phyloP scores from a whole-genome alignment of 345 rosid genomes.

The Gynandropsis gynandra region DNA sequence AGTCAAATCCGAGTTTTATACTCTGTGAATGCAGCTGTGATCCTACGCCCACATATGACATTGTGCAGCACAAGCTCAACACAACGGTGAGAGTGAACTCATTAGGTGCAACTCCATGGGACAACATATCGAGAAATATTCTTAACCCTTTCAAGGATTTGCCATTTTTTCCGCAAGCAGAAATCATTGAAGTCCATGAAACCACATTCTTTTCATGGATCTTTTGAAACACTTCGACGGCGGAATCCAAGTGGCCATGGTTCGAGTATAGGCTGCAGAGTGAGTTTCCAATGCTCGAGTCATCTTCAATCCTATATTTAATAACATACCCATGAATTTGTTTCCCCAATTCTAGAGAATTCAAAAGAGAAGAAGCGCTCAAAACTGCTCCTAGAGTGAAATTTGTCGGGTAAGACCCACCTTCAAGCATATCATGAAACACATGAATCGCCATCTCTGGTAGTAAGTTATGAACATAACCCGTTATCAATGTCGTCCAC shows the following conservation, averaged over 20 bases:
- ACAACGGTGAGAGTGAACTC: constrained; percentile 47
- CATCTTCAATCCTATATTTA: constrained; percentile 36
- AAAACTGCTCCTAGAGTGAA: constrained; percentile 38
- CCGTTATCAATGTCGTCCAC: constrained; percentile 46
- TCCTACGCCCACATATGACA: constrained; percentile 30
- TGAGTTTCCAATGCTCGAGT: constrained; percentile 50
- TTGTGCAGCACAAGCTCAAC: constrained; percentile 38
- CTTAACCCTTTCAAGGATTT: constrained; percentile 31
- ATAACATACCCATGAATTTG: constrained; percentile 47
- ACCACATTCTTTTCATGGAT: constrained; percentile 41
- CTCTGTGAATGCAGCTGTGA: constrained; percentile 38
- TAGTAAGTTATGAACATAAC: constrained; percentile 40
- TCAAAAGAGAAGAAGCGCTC: constrained; percentile 39
- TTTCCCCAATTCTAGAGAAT: constrained; percentile 32
- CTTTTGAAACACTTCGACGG: constrained; percentile 33
- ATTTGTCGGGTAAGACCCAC: constrained; percentile 40
- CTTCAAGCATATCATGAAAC: constrained; percentile 38
- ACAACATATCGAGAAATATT: constrained; percentile 40
- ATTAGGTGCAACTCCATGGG: constrained; percentile 38
- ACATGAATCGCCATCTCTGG: constrained; percentile 34
- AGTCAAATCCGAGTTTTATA: constrained; percentile 35
- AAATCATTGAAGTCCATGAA: constrained; percentile 50
- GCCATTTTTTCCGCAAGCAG: constrained; percentile 41
- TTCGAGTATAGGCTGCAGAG: constrained; percentile 52
- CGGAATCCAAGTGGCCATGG: constrained; percentile 32